Evolutionary conservation across 768 basidiomycete species (phyloP).

Genomic region (Mycena chlorophos): DNA sequence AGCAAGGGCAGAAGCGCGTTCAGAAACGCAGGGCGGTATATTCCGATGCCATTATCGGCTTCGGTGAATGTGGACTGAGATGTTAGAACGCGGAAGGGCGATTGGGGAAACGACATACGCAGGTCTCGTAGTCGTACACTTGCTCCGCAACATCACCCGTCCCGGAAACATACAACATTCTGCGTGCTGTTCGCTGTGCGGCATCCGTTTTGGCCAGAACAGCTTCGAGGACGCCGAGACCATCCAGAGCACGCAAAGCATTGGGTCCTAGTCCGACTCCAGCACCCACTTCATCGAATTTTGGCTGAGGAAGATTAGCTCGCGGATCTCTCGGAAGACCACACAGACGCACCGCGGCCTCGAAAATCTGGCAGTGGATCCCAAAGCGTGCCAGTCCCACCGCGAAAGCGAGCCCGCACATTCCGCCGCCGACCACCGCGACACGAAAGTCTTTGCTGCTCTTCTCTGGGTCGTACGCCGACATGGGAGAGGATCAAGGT

Average conservation of each 20-base stretch:
- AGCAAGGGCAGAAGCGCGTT: constrained; percentile 46
- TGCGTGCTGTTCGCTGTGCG: constrained; percentile 28
- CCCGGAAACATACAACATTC: constrained; percentile 47
- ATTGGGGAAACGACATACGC: constrained; percentile 28
- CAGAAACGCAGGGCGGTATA: constrained; percentile 53
- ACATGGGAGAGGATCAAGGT: background rate
- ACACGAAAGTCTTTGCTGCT: constrained; percentile 44
- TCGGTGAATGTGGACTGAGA: constrained; percentile 32
- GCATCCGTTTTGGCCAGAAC: constrained; percentile 41
- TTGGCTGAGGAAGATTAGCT: constrained; percentile 32
- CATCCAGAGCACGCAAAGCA: constrained; percentile 45
- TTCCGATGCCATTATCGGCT: constrained; percentile 42
- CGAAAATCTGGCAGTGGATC: constrained; percentile 50
- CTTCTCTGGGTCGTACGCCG: background rate
- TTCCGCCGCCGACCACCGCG: constrained; percentile 57
- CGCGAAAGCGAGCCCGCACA: constrained; percentile 53
- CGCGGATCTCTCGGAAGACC: background rate
- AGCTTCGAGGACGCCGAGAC: constrained; percentile 44
- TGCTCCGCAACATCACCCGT: constrained; percentile 40
- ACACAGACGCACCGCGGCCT: constrained; percentile 45
- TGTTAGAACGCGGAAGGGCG: background rate
- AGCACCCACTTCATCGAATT: constrained; percentile 56
- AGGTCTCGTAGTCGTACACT: constrained; percentile 37
- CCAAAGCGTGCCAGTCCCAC: constrained; percentile 43
- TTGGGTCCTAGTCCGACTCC: constrained; percentile 56